Base-by-base conservation (phyloP, 169 alveolate genomes). In the Eimeria tenella region DNA sequence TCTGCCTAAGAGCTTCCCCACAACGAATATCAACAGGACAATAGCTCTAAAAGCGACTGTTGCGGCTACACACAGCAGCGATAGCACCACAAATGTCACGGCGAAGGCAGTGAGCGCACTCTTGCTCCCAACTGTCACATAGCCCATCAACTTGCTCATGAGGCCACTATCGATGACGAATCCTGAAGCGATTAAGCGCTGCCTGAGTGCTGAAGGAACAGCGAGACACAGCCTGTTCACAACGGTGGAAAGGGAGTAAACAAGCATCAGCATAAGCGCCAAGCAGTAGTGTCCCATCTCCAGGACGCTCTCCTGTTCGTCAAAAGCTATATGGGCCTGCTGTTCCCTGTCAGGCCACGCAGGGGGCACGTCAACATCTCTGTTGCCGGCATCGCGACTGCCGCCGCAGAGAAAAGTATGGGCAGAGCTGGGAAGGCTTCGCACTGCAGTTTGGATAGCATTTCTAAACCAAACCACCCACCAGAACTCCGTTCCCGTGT, bases 201-300 rank as follows among this genome's bases (percentile, higher is more conserved):
- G 77, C 71, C 56, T 60, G n/a, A 83, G 23, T 7, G 77, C 77
- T 55, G 79, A 52, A n/a, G 53, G 71, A 4, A 68, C 62, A n/a
- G 79, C 58, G 52, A 83, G 91, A 60, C 91, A 23, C 17, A 49
- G 65, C 79, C 91, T n/a, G 50, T 83, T 56, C 74, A 83, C 42
- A 6, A 60, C 50, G 10, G 91, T 17, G 13, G 91, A 83, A n/a
- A 83, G 62, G 25, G 63, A 13, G 53, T 83, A 83, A 4, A 60
- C 63, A 3, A 83, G 91, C 62, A 83, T 49, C 74, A 83, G 91
- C 60, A 62, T 17, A 56, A 83, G 91, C 63, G 77, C 91, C n/a
- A 62, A 13, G 91, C 91, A 83, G 77, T 83, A 83, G n/a, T 75
- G 77, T 70, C 91, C 91, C 17, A 42, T 25, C 63, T 83, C 91